Percentiles rank a stretch among this genome's conserved stretches.
Evolutionary conservation across 2,329 filamentous ascomycete species (phyloP).

Genomic region (Aspergillus aculeatinus): DNA sequence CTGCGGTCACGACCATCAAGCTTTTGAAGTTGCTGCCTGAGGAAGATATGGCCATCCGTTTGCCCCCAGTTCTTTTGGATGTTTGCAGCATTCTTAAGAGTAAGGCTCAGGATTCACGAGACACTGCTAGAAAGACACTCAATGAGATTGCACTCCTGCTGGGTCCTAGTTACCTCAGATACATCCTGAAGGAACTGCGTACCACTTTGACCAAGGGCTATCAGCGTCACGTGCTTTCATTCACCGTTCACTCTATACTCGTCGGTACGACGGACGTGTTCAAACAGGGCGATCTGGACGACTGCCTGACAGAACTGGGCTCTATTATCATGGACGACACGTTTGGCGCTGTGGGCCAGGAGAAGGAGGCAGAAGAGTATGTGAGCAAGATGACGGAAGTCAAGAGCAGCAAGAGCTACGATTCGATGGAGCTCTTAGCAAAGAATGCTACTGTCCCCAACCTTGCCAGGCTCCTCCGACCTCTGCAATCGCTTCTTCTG

Average conservation of each 20-base stretch:
- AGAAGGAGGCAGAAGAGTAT: constrained; percentile 97
- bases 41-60: constrained; percentile 67
- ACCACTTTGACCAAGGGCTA: constrained; percentile 81
- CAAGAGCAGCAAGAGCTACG: constrained; percentile 96
- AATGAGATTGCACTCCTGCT: constrained; percentile 78
- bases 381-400: constrained; percentile 95
- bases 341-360: constrained; percentile 86
- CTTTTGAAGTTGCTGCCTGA: constrained; percentile 76
- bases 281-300: constrained; percentile 80
- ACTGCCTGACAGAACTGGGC: constrained; percentile 76
- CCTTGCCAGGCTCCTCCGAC: constrained; percentile 72
- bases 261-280: constrained; percentile 71
- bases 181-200: constrained; percentile 87
- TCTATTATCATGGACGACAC: constrained; percentile 95
- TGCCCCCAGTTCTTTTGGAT: constrained; percentile 84
- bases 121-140: constrained; percentile 85
- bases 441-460: constrained; percentile 74
- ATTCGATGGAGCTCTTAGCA: constrained; percentile 91
- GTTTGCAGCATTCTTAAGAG: constrained; percentile 91
- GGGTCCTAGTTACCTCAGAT: constrained; percentile 80
- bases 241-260: constrained; percentile 88
- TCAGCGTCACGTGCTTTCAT: constrained; percentile 92
- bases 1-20: constrained; percentile 85
- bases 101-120: constrained; percentile 81
- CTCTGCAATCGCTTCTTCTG: constrained; percentile 73